A percentile compares a stretch with the other conserved stretches of the same genome.
phyloP scores from a whole-genome alignment of 2,329 filamentous ascomycete genomes.

The Claviceps sp. region DNA sequence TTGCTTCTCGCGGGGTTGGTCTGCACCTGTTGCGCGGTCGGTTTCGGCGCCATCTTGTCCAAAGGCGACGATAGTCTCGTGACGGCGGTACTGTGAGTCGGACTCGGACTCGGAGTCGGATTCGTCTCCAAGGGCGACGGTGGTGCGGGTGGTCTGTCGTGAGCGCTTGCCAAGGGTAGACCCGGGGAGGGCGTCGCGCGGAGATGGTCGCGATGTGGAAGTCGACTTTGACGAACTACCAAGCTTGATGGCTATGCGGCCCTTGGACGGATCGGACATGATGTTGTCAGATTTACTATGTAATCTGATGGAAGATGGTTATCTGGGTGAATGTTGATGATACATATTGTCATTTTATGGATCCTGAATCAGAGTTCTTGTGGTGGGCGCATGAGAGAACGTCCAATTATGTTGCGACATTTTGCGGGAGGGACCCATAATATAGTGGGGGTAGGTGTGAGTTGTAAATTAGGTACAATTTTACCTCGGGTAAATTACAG shows the following conservation, averaged over 20 bases:
- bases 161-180: conserved; percentile 36
- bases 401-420: no score
- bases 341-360: no score
- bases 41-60: conserved; percentile 28
- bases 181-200: conserved; percentile 20
- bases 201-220: not conserved
- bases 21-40: conserved; percentile 22
- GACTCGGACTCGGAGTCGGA: conserved; percentile 32
- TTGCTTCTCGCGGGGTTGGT: conserved; percentile 18
- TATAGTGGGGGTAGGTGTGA: not conserved
- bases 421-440: not conserved
- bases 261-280: conserved; percentile 27
- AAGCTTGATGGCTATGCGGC: conserved; percentile 37
- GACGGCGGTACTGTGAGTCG: conserved; percentile 19
- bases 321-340: no score
- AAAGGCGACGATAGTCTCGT: conserved; percentile 38
- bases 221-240: conserved; percentile 16
- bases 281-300: not conserved
- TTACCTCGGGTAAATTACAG: no score
- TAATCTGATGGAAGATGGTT: not conserved
- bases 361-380: no score
- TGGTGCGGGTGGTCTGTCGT: conserved; percentile 20
- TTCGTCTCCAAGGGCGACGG: conserved; percentile 20
- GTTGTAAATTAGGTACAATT: no score
- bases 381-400: no score